Base-by-base conservation (phyloP, 2,329 filamentous ascomycete species). In the Diaporthe sp. region DNA sequence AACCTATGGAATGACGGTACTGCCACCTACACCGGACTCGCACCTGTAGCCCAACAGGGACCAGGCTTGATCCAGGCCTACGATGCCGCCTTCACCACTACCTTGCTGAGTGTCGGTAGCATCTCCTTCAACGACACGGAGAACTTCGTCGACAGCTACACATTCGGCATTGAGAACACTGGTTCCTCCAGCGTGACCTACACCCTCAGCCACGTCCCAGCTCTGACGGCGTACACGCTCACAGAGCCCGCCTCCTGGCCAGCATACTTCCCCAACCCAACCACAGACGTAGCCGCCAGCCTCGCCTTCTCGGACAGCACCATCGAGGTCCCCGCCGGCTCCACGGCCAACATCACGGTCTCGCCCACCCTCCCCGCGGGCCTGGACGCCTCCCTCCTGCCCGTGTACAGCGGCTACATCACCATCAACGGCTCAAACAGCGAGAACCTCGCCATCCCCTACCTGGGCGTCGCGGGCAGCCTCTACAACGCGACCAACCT, bases 101-200 rank as follows among this genome's bases (percentile, higher is more conserved):
- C 83, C 1, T 73, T 83, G 42, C 78, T 88, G 17, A 82, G 81
- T 57, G 81, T 82, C 0, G 81, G 81, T 6, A 84, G 82, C 73
- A 80, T 88, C 39, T 82, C 83, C 8, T 85, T 88, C 79, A 88
- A 88, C 75, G 86, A 88, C 75, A 87, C 85, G 7, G 82, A 82
- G 44, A 78, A 87, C 49, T 55, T 69, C 53, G 79, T 72, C 28
- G 55, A 51, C 34, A 69, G 62, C 37, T 68, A 81, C 25, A 79
- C 80, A 49, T 85, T 88, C 75, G 82, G 79, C 53, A 82, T 88
- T 78, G 81, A 81, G 70, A 88, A 88, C 79, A 81, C 80, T 6
- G 85, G 82, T 22, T 76, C 77, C 17, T 80, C 82, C 57, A 79
- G 80, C 9, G 78, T 84, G 42, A 84, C 82, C 8, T 87, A 86